Evolutionary conservation across 2,329 filamentous ascomycete genomes (phyloP).

Genomic region (Stenocarpella maydis): DNA sequence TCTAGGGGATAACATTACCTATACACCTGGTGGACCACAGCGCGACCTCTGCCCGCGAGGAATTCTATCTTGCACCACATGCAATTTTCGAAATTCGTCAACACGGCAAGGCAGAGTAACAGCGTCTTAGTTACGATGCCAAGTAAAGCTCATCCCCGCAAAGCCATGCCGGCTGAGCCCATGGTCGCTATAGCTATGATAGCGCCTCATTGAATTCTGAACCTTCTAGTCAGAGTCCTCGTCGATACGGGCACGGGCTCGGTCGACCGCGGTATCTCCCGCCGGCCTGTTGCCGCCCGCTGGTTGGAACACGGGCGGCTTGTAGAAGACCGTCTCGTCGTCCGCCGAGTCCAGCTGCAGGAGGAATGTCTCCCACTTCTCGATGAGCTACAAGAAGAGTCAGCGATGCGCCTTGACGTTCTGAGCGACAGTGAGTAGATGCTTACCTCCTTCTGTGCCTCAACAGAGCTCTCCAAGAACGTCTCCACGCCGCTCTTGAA

Average conservation of each 20-base stretch:
- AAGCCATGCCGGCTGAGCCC: conserved; percentile 30
- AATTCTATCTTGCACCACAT: background rate
- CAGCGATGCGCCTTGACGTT: conserved; percentile 38
- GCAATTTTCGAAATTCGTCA: background rate
- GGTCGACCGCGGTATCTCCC: conserved; percentile 67
- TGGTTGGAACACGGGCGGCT: conserved; percentile 65
- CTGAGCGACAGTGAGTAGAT: background rate
- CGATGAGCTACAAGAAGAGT: conserved; percentile 61
- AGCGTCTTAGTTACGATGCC: conserved; percentile 13
- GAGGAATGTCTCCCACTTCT: conserved; percentile 98
- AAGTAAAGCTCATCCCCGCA: conserved; percentile 42
- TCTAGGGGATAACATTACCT: conserved; percentile 24
- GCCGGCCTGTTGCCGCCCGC: conserved; percentile 52
- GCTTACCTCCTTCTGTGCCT: conserved; percentile 96
- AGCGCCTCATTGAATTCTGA: conserved; percentile 31
- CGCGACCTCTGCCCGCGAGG: background rate
- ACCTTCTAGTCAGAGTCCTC: conserved; percentile 64
- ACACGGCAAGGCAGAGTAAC: too few species aligned
- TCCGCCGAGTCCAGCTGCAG: conserved; percentile 96
- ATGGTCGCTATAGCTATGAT: conserved; percentile 41
- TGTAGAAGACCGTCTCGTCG: conserved; percentile 75
- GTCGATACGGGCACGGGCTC: conserved; percentile 65
- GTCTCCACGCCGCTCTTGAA: conserved; percentile 99
- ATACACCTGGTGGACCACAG: conserved; percentile 17
- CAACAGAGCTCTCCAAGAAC: conserved; percentile 94